phyloP scores from a whole-genome alignment of 164 flowering plant genomes.

The Umbellularia californica region DNA sequence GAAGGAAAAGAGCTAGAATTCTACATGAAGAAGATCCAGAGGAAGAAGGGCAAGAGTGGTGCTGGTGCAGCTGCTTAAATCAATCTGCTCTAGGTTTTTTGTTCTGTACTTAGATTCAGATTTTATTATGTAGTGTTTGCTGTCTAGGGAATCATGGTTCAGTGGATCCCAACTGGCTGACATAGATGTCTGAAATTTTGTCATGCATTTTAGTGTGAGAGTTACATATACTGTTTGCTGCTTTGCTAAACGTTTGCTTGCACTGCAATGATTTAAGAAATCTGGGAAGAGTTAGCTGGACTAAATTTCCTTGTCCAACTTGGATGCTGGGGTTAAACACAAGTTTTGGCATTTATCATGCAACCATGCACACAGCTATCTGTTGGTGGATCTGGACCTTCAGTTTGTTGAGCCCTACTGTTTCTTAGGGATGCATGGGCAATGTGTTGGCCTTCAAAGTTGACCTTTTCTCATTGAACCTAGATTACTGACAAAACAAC shows the following conservation, averaged over 20 bases:
- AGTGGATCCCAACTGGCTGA: neutral
- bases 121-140: neutral
- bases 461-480: too few species aligned
- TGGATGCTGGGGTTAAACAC: neutral
- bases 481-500: too few species aligned
- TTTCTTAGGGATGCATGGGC: too few species aligned
- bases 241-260: too few species aligned
- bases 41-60: constrained; percentile 21
- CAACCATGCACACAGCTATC: neutral
- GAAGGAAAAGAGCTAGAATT: constrained; percentile 21
- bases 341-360: neutral
- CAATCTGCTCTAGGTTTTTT: neutral
- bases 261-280: neutral
- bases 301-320: too few species aligned
- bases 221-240: too few species aligned
- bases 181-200: neutral
- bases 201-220: neutral
- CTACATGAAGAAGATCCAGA: constrained; percentile 19
- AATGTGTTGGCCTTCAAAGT: too few species aligned
- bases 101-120: neutral
- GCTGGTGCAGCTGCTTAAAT: constrained; percentile 11
- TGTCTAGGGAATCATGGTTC: neutral
- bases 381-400: neutral
- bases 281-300: neutral
- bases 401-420: neutral